Percentiles rank a stretch among this genome's conserved stretches.
These are phyloP conservation scores for Yamadazyma sp. DNA, from an alignment of 805 yeast genomes.

Conservation along the genomic window DNA sequence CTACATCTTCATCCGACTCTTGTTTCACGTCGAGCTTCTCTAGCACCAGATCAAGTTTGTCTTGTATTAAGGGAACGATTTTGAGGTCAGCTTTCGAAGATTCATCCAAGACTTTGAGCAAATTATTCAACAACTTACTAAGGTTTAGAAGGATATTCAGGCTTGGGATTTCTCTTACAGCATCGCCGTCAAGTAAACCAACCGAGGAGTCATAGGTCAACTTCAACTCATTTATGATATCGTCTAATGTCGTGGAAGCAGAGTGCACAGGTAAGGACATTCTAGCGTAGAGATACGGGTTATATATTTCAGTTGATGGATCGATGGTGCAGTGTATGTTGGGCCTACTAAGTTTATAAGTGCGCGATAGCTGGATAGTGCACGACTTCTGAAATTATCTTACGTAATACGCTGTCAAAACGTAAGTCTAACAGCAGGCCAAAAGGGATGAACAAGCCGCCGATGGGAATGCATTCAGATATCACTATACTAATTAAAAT, in stretches of 20 bases:
- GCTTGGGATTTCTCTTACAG: conserved; percentile 41
- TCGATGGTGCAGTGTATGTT: neutral
- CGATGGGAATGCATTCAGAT: no score
- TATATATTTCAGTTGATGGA: no score
- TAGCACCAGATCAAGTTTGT: no score
- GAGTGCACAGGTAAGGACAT: conserved; percentile 18
- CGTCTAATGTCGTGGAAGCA: conserved; percentile 47
- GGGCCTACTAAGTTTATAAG: neutral
- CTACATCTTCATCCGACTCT: conserved; percentile 18
- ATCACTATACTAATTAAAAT: no score
- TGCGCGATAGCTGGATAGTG: neutral
- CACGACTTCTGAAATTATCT: neutral
- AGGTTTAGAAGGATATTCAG: conserved; percentile 47
- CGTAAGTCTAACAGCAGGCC: no score
- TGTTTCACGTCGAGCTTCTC: no score
- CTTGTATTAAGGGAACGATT: conserved; percentile 11
- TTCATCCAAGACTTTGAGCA: conserved; percentile 38
- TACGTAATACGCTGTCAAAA: no score
- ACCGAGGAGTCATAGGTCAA: conserved; percentile 57
- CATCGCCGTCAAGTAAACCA: conserved; percentile 63
- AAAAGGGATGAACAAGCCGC: no score
- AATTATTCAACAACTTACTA: conserved; percentile 40
- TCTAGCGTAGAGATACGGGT: no score
- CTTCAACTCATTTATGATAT: conserved; percentile 51
- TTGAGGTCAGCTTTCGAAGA: conserved; percentile 30